A percentile compares a stretch with the other conserved stretches of the same genome.
Conservation (phyloP, 176 grass and related monocot species). For the Carex pumila region DNA sequence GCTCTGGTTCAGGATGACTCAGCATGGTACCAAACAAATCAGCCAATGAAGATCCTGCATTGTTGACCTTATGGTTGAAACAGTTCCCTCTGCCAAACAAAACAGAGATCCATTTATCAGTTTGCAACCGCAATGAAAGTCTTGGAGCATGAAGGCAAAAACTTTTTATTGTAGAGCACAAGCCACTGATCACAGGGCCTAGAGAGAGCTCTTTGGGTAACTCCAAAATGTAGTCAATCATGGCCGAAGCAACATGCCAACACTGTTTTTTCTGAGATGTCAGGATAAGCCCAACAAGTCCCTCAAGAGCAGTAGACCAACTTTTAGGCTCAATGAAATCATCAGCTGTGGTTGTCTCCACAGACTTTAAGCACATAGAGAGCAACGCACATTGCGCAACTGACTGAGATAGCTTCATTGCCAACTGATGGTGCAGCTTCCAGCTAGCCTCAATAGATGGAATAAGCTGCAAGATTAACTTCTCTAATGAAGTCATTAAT, state of each 20-base stretch:
- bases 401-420: constrained; percentile 13
- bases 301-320: constrained; percentile 65
- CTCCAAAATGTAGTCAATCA: constrained; percentile 69
- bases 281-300: constrained; percentile 43
- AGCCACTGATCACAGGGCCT: constrained; percentile 31
- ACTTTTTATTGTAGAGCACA: constrained; percentile 48
- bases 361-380: constrained; percentile 40
- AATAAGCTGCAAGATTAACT: constrained; percentile 24
- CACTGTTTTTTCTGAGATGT: constrained; percentile 65
- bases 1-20: constrained; percentile 94
- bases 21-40: constrained; percentile 69
- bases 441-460: constrained; percentile 26
- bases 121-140: constrained; percentile 77
- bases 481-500: constrained; percentile 9
- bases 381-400: constrained; percentile 10
- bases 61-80: constrained; percentile 28
- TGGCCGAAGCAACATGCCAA: constrained; percentile 70
- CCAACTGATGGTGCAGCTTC: constrained; percentile 22
- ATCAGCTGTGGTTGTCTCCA: constrained; percentile 21
- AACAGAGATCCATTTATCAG: constrained; percentile 72
- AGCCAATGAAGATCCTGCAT: constrained; percentile 30
- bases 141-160: constrained; percentile 76
- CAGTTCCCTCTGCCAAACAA: constrained; percentile 40
- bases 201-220: constrained; percentile 46
- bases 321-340: constrained; percentile 31